Percentiles rank a stretch among this genome's conserved stretches.
phyloP scores from a whole-genome alignment of 2,329 filamentous ascomycete genomes.

The Cordyceps cateniannulata region DNA sequence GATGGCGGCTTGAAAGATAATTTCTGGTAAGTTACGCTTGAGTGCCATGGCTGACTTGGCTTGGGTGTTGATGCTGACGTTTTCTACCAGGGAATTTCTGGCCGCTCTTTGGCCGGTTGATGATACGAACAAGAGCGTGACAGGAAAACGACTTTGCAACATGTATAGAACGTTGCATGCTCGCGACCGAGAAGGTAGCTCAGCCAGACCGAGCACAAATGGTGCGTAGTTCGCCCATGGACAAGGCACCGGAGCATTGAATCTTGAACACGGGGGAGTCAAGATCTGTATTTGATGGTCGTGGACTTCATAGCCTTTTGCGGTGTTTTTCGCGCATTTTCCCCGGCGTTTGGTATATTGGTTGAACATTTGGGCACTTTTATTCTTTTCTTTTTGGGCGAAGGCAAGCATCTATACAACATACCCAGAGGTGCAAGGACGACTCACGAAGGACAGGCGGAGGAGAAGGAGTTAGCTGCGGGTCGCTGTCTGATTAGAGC shows the following conservation, averaged over 20 bases:
- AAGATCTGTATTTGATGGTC: conserved; percentile 12
- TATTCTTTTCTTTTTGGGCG: conserved; percentile 14
- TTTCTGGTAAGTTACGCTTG: conserved; percentile 39
- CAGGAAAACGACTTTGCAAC: conserved; percentile 36
- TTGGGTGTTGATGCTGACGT: background rate
- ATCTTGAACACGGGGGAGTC: background rate
- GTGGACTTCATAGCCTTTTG: conserved; percentile 14
- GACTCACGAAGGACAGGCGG: conserved; percentile 14
- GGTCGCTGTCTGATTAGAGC: conserved; percentile 12
- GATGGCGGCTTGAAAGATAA: conserved; percentile 39
- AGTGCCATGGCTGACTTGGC: background rate
- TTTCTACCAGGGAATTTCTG: conserved; percentile 34
- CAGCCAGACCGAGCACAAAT: conserved; percentile 25
- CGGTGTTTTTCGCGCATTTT: conserved; percentile 14
- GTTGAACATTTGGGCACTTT: conserved; percentile 19
- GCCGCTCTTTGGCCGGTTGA: conserved; percentile 41
- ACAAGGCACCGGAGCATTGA: background rate
- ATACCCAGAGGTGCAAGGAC: conserved; percentile 24
- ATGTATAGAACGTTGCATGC: conserved; percentile 37
- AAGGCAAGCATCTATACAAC: conserved; percentile 18
- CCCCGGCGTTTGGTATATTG: conserved; percentile 18
- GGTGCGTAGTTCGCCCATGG: conserved; percentile 21
- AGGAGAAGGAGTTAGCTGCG: conserved; percentile 17
- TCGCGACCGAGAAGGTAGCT: conserved; percentile 25
- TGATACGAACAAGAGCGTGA: conserved; percentile 37